Evolutionary conservation across 495 filamentous ascomycete genomes (phyloP), one percentile per base, ranked within the genome.

Genomic region (Aspergillus campestris): DNA sequence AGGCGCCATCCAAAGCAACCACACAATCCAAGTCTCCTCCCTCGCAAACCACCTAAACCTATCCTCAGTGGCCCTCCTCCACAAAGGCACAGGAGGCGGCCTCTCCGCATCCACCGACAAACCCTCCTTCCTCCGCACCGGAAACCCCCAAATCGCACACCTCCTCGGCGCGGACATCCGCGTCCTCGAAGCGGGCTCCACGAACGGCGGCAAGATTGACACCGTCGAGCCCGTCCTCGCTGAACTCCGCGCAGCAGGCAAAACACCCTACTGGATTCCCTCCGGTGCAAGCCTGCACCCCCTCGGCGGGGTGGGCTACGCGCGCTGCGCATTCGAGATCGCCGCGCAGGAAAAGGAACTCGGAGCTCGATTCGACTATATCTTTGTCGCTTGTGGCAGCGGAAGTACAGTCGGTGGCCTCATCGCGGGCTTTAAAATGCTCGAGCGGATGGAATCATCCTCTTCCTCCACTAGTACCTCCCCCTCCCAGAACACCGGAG

Each of bases 1-100:
- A 39, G 66, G 66, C 32, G 66, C 64, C 7, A 47, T 70, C 29
- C 66, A 70, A 48, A 67, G 64, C 44, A 70, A 70, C 47, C 66
- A 70, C 53, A 67, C 64, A 9, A 57, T 67, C 0, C 66, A 70
- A 52, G 66, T 70, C 1, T 53, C 59, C 15, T 50, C 64, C 1
- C 45, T 66, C 2, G 66, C 66, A 1, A 47, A 38, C 0, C 60
- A 48, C 31, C 51, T 70, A 15, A 52, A 56, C 0, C 51, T 70
- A 0, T 54, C 58, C 8, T 48, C 58, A 0, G 14, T 66, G 0
- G 48, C 62, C 6, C 51, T 69, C 2, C 43, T 69, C 0, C 59
- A 62, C 29, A 56, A 56, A 15, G 55, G 54, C 1, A 60, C 61
- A 7, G 61, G 65, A 8, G 58, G 59, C 11, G 65, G 59, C 0